A percentile compares a stretch with the other conserved stretches of the same genome.
Conservation (phyloP, 768 basidiomycete genomes). For the Auricularia auricula-judae region DNA sequence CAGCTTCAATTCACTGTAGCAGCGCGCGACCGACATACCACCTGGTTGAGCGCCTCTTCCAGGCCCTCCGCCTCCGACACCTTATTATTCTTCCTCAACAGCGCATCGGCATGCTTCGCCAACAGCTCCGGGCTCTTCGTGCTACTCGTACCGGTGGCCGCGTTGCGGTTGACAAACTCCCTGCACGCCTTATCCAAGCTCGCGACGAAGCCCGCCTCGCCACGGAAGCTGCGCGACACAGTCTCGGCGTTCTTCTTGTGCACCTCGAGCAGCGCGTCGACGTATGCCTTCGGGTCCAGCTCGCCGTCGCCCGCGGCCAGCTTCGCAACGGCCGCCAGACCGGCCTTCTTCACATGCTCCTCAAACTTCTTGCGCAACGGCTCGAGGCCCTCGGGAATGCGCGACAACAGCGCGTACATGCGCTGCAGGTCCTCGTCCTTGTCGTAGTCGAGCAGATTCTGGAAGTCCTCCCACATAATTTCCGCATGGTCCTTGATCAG, state of each 20-base stretch:
- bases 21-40: slow-evolving; percentile 39
- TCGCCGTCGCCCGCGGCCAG: slow-evolving; percentile 40
- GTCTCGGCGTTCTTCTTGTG: slow-evolving; percentile 88
- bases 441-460: slow-evolving; percentile 79
- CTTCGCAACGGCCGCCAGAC: slow-evolving; percentile 70
- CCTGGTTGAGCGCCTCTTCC: slow-evolving; percentile 81
- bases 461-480: slow-evolving; percentile 90
- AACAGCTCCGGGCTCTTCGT: slow-evolving; percentile 87
- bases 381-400: slow-evolving; percentile 84
- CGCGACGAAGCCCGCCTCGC: slow-evolving; percentile 88
- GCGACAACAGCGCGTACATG: slow-evolving; percentile 87
- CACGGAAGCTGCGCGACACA: slow-evolving; percentile 78
- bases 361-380: slow-evolving; percentile 88
- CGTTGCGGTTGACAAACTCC: slow-evolving; percentile 90
- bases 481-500: slow-evolving; percentile 80
- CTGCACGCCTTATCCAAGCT: slow-evolving; percentile 85
- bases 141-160: slow-evolving; percentile 68
- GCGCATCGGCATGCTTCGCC: slow-evolving; percentile 82
- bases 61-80: slow-evolving; percentile 85
- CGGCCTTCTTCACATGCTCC: slow-evolving; percentile 88
- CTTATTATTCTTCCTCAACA: slow-evolving; percentile 92
- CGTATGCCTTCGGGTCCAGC: slow-evolving; percentile 81
- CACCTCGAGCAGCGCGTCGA: slow-evolving; percentile 84
- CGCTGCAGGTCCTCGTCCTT: slow-evolving; percentile 90
- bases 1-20: background rate